These are phyloP conservation scores for Aspergillus sparsus DNA, from an alignment of 495 filamentous ascomycete species.

Conservation along the genomic window DNA sequence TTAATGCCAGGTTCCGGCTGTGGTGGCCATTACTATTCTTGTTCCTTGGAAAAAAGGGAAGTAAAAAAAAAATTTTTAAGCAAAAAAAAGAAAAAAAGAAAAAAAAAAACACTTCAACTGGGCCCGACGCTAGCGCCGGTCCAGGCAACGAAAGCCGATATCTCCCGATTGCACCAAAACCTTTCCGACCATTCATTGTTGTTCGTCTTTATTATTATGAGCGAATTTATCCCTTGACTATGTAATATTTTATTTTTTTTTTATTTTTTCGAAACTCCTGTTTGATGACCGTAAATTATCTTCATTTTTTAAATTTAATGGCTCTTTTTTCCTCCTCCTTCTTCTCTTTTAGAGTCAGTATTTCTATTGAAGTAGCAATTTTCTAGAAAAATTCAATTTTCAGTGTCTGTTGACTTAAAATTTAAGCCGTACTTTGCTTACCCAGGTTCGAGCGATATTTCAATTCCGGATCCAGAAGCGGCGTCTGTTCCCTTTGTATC, in stretches of 20 bases:
- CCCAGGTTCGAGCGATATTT: too few species aligned
- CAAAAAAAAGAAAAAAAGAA: slow-evolving; percentile 21
- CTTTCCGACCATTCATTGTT: slow-evolving; percentile 19
- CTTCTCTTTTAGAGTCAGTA: too few species aligned
- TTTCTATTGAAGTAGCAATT: too few species aligned
- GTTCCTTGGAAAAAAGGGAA: slow-evolving; percentile 5
- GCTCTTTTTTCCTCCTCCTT: too few species aligned
- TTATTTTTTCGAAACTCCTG: not conserved
- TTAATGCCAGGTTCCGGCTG: slow-evolving; percentile 4
- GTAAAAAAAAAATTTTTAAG: not conserved
- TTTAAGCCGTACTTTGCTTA: too few species aligned
- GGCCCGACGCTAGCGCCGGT: slow-evolving; percentile 33
- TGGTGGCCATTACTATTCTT: slow-evolving; percentile 5
- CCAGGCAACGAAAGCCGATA: slow-evolving; percentile 41
- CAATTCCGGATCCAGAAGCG: too few species aligned
- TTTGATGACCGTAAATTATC: too few species aligned
- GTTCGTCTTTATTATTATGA: slow-evolving; percentile 1
- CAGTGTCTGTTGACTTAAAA: too few species aligned
- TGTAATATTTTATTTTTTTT: slow-evolving; percentile 5
- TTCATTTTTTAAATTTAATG: not conserved
- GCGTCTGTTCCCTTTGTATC: too few species aligned
- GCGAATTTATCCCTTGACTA: not conserved
- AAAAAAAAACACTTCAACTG: slow-evolving; percentile 18
- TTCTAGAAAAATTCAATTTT: too few species aligned
- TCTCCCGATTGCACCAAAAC: slow-evolving; percentile 46